Conservation (phyloP, 495 filamentous ascomycete species). For the Aspergillus panamensis region DNA sequence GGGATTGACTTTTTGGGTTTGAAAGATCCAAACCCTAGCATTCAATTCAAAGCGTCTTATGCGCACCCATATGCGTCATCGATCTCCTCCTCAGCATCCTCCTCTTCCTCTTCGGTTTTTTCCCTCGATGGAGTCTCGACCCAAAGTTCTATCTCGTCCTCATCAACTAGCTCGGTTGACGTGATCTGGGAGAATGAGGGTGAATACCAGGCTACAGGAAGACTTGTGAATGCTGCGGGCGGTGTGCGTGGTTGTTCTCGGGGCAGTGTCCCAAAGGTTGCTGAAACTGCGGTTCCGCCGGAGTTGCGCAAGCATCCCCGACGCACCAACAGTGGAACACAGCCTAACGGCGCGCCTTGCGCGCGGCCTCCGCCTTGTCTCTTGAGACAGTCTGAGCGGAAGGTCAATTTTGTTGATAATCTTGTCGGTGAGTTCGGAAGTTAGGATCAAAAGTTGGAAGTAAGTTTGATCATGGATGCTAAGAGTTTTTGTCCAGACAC, state of each 20-base stretch:
- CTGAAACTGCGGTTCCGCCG: conserved; percentile 51
- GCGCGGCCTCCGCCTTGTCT: conserved; percentile 74
- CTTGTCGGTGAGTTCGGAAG: conserved; percentile 83
- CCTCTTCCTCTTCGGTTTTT: conserved; percentile 75
- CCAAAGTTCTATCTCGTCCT: conserved; percentile 51
- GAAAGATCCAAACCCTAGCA: conserved; percentile 41
- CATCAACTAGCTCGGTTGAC: conserved; percentile 43
- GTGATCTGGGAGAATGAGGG: conserved; percentile 50
- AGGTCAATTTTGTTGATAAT: conserved; percentile 93
- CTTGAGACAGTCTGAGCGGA: conserved; percentile 87
- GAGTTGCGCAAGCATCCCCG: conserved; percentile 80
- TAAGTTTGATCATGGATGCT: conserved; percentile 7
- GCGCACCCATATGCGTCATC: conserved; percentile 61
- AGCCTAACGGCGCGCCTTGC: conserved; percentile 44
- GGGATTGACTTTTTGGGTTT: conserved; percentile 50
- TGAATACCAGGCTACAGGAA: conserved; percentile 31
- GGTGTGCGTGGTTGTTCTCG: conserved; percentile 31
- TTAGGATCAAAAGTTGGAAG: not conserved
- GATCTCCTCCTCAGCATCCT: conserved; percentile 70
- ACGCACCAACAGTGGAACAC: conserved; percentile 56
- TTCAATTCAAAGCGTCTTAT: conserved; percentile 37
- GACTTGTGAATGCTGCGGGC: conserved; percentile 20
- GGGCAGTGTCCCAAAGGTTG: conserved; percentile 27
- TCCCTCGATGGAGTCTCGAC: conserved; percentile 63
- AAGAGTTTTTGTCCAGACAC: conserved; percentile 63